Conservation (phyloP, 2,329 filamentous ascomycete species). For the Colletotrichum musae region DNA sequence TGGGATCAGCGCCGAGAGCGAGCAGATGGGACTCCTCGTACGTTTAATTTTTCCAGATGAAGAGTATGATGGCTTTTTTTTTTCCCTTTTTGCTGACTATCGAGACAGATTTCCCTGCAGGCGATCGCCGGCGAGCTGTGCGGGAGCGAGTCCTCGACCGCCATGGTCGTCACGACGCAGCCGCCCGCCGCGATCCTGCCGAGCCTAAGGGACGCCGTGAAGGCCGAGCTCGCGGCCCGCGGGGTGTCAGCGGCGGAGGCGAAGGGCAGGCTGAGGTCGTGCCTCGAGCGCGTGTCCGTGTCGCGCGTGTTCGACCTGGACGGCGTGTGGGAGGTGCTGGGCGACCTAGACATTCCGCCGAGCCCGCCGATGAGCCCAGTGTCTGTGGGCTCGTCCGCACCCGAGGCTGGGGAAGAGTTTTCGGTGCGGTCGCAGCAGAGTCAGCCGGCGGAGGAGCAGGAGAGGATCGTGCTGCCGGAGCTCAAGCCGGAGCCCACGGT, state of each 20-base stretch:
- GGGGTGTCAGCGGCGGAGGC: slow-evolving; percentile 38
- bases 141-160: slow-evolving; percentile 45
- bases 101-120: slow-evolving; percentile 62
- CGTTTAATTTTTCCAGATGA: slow-evolving; percentile 43
- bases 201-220: slow-evolving; percentile 57
- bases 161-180: slow-evolving; percentile 65
- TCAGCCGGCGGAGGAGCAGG: neutral
- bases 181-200: slow-evolving; percentile 58
- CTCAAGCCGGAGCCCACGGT: slow-evolving; percentile 2
- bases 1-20: slow-evolving; percentile 68
- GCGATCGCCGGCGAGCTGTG: slow-evolving; percentile 59
- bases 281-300: slow-evolving; percentile 66
- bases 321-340: slow-evolving; percentile 70
- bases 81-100: neutral
- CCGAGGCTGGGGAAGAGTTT: neutral
- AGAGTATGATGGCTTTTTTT: too few relatives aligned
- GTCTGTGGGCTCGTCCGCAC: neutral
- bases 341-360: slow-evolving; percentile 58
- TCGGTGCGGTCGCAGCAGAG: neutral
- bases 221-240: slow-evolving; percentile 50
- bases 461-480: slow-evolving; percentile 30
- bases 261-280: slow-evolving; percentile 48
- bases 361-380: slow-evolving; percentile 4
- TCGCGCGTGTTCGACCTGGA: slow-evolving; percentile 72
- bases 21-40: slow-evolving; percentile 63